Evolutionary conservation across 257 asterid species (phyloP).

Genomic region (Solanum pennellii): DNA sequence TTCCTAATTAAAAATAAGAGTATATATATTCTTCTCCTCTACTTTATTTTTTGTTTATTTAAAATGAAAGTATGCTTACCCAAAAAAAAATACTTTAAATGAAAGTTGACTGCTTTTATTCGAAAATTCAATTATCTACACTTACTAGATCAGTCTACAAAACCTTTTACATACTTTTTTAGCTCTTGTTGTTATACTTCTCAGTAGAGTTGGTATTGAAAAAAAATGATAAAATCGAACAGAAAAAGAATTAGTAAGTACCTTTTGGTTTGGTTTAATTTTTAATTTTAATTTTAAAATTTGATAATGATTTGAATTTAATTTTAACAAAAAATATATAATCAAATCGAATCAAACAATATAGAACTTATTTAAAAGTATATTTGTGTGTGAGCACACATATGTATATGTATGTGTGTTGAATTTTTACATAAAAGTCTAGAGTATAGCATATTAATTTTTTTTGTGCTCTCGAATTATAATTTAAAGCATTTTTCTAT

Average conservation of each 20-base stretch:
- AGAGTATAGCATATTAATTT: neutral
- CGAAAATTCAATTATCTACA: neutral
- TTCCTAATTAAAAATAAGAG: too few species aligned
- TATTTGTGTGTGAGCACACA: neutral
- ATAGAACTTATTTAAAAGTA: neutral
- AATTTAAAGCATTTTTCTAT: too few species aligned
- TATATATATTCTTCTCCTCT: neutral
- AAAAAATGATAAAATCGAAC: neutral
- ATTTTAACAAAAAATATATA: neutral
- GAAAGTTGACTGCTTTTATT: neutral
- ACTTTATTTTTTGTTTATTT: neutral
- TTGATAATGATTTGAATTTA: neutral
- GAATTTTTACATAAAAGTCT: neutral
- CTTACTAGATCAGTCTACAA: neutral
- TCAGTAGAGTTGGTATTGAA: neutral
- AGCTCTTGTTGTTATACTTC: neutral
- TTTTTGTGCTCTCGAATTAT: neutral
- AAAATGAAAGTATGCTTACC: too few species aligned
- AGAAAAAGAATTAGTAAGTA: too few species aligned
- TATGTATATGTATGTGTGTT: neutral
- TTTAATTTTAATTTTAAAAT: too few species aligned
- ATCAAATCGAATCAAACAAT: neutral
- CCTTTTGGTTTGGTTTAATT: too few species aligned
- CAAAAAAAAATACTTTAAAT: neutral
- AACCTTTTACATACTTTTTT: neutral